Evolutionary conservation across 2,329 filamentous ascomycete species (phyloP), one percentile per base, ranked within the genome.

Genomic region (Xenoacremonium recifei): DNA sequence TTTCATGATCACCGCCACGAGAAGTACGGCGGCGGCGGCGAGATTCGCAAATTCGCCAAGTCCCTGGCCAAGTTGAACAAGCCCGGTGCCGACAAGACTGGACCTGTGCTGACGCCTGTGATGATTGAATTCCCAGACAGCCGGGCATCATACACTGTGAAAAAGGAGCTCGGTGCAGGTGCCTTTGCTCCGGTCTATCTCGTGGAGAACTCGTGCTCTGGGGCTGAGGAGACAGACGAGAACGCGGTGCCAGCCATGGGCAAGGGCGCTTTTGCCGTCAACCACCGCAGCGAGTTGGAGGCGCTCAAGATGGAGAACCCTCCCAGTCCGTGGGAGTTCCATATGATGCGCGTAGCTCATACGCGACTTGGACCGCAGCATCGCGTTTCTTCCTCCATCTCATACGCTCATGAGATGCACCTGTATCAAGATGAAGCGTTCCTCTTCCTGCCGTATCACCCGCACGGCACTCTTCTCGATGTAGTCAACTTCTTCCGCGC

Each of bases 111-210:
- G 1, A 70, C 79, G 32, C 76, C 82, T 0, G 82, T 88, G 0
- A 71, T 78, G 4, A 73, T 97, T 17, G 72, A 80, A 31, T 87
- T 96, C 46, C 74, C 80, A 0, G 80, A 80, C 29, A 75, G 79
- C 3, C 69, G 77, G 17, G 74, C 82, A 29, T 78, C 76, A 31
- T 99, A 96, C 64, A 85, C 80, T 2, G 68, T 97, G 42, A 89
- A 86, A 59, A 82, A 85, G 37, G 90, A 97, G 62, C 80, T 99
- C 11, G 93, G 93, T 1, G 88, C 90, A 20, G 93, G 93, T 7
- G 93, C 93, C 1, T 99, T 95, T 66, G 93, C 92, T 1, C 92
- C 93, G 0, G 93, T 99, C 3, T 99, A 96, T 61, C 79, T 99
- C 1, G 85, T 91, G 6, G 89, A 96, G 59, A 85, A 85, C 54